Percentiles rank a stretch among this genome's conserved stretches.
phyloP scores from a whole-genome alignment of 306 rosid species.

The Biancaea sappan region DNA sequence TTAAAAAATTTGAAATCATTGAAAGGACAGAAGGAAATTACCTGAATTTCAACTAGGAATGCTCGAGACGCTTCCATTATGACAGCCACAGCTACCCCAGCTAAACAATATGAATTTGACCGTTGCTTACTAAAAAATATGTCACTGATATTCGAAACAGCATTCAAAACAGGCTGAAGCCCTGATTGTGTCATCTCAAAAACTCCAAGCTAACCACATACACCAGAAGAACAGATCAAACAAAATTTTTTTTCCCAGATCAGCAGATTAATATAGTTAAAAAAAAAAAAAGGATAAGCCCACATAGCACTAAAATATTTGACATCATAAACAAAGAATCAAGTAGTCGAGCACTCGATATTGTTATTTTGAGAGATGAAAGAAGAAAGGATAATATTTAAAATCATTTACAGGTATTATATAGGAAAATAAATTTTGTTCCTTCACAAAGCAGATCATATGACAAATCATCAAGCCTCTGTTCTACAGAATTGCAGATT shows the following conservation, averaged over 20 bases:
- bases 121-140: constrained; percentile 77
- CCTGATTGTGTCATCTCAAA: constrained; percentile 88
- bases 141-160: constrained; percentile 72
- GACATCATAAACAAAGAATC: too few species aligned
- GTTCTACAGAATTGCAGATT: constrained; percentile 16
- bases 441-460: constrained; percentile 17
- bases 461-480: constrained; percentile 12
- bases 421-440: too few species aligned
- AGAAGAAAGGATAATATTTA: too few species aligned
- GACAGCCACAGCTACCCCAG: constrained; percentile 86
- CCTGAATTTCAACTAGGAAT: constrained; percentile 95
- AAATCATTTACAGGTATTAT: too few species aligned
- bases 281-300: constrained; percentile 7
- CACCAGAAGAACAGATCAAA: constrained; percentile 30
- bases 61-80: constrained; percentile 91
- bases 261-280: constrained; percentile 18
- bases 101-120: constrained; percentile 65
- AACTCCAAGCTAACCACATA: constrained; percentile 81
- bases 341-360: too few species aligned
- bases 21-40: constrained; percentile 26
- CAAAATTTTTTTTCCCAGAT: constrained; percentile 13
- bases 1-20: constrained; percentile 1
- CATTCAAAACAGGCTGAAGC: too few species aligned
- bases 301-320: too few species aligned
- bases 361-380: too few species aligned